Percentiles rank a stretch among this genome's conserved stretches.
phyloP scores from a whole-genome alignment of 495 filamentous ascomycete species.

The Aspergillus carlsbadensis region DNA sequence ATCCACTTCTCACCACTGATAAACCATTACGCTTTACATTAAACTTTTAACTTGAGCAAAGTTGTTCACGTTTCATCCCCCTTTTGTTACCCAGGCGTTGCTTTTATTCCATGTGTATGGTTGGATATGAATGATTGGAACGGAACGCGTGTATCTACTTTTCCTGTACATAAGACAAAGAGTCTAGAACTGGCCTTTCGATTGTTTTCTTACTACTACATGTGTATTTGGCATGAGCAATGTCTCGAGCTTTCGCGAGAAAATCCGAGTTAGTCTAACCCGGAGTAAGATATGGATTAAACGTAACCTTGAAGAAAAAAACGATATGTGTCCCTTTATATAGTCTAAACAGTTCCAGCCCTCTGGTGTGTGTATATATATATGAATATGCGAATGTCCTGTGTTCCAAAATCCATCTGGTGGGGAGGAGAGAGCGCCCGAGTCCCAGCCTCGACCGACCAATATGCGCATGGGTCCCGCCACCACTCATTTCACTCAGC shows the following conservation, averaged over 20 bases:
- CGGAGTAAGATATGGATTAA: too few species aligned
- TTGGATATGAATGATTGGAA: constrained; percentile 4
- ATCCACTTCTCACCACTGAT: not conserved
- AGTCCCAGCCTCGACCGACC: too few species aligned
- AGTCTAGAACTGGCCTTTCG: not conserved
- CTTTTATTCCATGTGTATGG: not conserved
- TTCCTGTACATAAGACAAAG: constrained; percentile 1
- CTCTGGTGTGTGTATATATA: too few species aligned
- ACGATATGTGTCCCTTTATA: too few species aligned
- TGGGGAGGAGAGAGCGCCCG: too few species aligned
- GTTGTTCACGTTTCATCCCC: not conserved
- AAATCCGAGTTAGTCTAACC: too few species aligned
- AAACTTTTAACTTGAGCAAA: not conserved
- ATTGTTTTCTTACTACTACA: not conserved
- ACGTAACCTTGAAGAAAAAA: too few species aligned
- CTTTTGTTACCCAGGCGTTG: not conserved
- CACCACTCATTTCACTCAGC: not conserved
- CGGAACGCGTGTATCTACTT: not conserved
- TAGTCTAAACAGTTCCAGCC: too few species aligned
- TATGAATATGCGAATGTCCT: too few species aligned
- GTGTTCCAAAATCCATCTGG: too few species aligned
- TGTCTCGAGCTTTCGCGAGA: too few species aligned
- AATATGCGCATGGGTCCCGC: too few species aligned
- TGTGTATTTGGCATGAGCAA: not conserved
- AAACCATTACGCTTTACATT: not conserved